These are phyloP conservation scores for Boletus barrowsii DNA, from an alignment of 768 basidiomycete species.

Conservation along the genomic window DNA sequence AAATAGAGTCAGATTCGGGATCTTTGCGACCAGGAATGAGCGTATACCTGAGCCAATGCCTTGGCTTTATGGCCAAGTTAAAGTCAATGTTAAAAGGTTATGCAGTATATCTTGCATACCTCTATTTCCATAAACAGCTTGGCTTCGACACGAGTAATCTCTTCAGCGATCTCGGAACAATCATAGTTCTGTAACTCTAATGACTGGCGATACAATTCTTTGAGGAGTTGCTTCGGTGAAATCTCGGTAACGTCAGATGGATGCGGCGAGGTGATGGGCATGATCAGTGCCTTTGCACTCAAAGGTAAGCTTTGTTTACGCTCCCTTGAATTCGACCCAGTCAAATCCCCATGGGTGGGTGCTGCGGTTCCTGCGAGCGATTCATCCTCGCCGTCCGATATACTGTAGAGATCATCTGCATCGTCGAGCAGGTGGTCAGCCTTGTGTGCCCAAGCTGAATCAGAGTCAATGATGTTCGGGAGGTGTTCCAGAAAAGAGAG, in stretches of 20 bases:
- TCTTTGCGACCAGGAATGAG: conserved; percentile 67
- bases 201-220: conserved; percentile 58
- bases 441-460: conserved; percentile 73
- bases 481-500: conserved; percentile 75
- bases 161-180: conserved; percentile 71
- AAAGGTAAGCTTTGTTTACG: conserved; percentile 70
- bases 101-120: conserved; percentile 38
- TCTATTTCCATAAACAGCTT: conserved; percentile 71
- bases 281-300: conserved; percentile 41
- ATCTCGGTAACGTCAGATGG: conserved; percentile 36
- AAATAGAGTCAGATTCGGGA: conserved; percentile 64
- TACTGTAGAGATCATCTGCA: conserved; percentile 57
- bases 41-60: conserved; percentile 83
- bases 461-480: conserved; percentile 60
- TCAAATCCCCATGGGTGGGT: conserved; percentile 22
- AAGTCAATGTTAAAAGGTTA: not conserved
- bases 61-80: conserved; percentile 50
- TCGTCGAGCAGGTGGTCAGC: conserved; percentile 55
- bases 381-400: conserved; percentile 54
- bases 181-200: conserved; percentile 55
- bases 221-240: conserved; percentile 56
- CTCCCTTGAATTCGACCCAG: conserved; percentile 42
- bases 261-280: conserved; percentile 30
- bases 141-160: conserved; percentile 76
- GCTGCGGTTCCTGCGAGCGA: conserved; percentile 22